A percentile compares a stretch with the other conserved stretches of the same genome.
Evolutionary conservation across 208 protist species (phyloP).

Genomic region (Trypanosomatidae sp.): DNA sequence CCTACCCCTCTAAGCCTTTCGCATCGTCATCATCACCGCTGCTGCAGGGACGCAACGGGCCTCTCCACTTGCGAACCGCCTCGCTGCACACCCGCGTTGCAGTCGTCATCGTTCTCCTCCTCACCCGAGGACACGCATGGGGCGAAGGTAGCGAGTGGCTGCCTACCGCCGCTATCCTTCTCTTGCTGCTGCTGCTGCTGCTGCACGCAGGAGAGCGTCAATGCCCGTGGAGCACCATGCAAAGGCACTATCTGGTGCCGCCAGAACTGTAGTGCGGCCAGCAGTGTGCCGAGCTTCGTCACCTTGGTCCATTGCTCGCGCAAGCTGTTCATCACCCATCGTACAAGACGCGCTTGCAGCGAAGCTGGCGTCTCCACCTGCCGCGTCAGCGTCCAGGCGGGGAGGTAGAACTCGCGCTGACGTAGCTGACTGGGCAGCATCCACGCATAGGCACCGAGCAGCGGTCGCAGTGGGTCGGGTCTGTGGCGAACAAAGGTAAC

Average conservation of each 20-base stretch:
- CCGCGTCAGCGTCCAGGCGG: constrained; percentile 36
- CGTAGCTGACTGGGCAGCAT: constrained; percentile 66
- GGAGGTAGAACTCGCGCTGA: constrained; percentile 55
- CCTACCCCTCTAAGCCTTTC: not conserved
- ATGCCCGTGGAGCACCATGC: constrained; percentile 25
- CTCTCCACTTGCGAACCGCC: not conserved
- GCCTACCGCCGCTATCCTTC: not conserved
- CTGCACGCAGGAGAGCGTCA: constrained; percentile 36
- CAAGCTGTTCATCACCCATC: constrained; percentile 61
- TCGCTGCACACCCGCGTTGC: not conserved
- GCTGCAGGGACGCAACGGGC: not conserved
- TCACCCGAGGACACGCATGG: constrained; percentile 21
- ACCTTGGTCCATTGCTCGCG: constrained; percentile 81
- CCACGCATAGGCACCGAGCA: constrained; percentile 69
- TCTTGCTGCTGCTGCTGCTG: constrained; percentile 12
- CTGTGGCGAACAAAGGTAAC: constrained; percentile 61
- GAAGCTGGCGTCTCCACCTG: constrained; percentile 50
- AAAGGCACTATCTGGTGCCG: constrained; percentile 29
- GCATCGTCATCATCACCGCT: not conserved
- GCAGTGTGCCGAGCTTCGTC: constrained; percentile 63
- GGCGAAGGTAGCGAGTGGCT: constrained; percentile 5
- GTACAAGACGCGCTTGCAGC: constrained; percentile 33
- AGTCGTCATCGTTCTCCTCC: constrained; percentile 11
- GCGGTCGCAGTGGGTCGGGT: constrained; percentile 56
- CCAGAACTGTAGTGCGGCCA: constrained; percentile 49